Evolutionary conservation across 2,329 filamentous ascomycete species (phyloP), one percentile per base, ranked within the genome.

Genomic region (Trichoderma pleuroti): DNA sequence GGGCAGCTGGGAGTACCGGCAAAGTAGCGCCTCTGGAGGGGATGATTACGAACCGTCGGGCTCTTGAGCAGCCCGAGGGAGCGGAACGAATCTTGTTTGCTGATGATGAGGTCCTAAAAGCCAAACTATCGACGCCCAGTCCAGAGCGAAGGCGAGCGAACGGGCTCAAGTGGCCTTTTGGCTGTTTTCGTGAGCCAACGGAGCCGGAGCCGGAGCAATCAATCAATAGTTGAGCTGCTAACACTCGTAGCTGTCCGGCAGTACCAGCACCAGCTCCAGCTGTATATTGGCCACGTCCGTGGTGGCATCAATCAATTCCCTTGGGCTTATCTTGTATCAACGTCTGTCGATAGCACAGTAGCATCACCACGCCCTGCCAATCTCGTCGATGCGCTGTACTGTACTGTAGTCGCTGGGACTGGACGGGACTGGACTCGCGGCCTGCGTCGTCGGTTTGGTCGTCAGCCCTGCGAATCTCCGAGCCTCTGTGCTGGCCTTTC

Each of bases 381-480:
- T 52, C 10, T 42, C 10, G n/a, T 49, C n/a, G 42, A 49, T 49
- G 5, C 12, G 42, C 42, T 49, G 42, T 42, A 1, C 39, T 10
- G 10, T 57, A 1, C 10, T 18, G 30, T 32, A n/a, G 26, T 26
- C 54, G 54, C 54, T 57, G 26, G 36, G 39, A 42, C 18, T 16
- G 18, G 39, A 42, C 18, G 8, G 18, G 39, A 16, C 16, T 42
- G 54, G 26, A 30, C 54, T 57, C 26, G 54, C 28, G 56, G 32
- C 65, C 66, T 42, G 56, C 66, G 49, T 70, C 73, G 72, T 68
- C 61, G 70, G 62, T 42, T 72, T 32, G 71, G 74, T 74, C 72
- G 73, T 73, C 72, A 74, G 73, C 73, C 73, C 70, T 74, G 69
- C 64, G 59, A 26, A 67, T 61, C 46, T 49, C 54, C 52, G 66